Conservation (phyloP, 805 yeast genomes). For the Wickerhamomyces tratensis region DNA sequence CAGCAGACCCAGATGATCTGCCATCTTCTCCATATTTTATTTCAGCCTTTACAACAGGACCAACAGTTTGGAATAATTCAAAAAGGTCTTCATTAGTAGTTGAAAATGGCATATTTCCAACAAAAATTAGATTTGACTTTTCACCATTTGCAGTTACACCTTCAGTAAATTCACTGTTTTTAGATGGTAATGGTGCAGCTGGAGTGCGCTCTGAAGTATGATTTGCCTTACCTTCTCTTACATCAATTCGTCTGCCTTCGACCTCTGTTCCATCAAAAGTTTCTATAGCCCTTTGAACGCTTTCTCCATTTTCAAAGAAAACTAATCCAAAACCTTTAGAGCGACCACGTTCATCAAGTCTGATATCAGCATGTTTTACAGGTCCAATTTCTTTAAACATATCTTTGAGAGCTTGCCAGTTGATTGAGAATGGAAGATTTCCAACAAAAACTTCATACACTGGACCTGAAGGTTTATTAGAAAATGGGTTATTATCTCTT, state of each 20-base stretch:
- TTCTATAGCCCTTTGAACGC: slow-evolving; percentile 63
- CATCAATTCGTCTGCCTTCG: slow-evolving; percentile 72
- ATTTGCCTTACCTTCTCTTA: slow-evolving; percentile 55
- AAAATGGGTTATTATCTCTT: slow-evolving; percentile 1
- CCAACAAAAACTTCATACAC: slow-evolving; percentile 59
- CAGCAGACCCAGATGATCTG: slow-evolving; percentile 76
- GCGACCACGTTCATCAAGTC: slow-evolving; percentile 54
- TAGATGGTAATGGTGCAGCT: slow-evolving; percentile 2
- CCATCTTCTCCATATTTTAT: slow-evolving; percentile 54
- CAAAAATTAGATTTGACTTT: slow-evolving; percentile 53
- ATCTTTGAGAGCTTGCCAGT: slow-evolving; percentile 83
- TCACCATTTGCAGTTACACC: slow-evolving; percentile 56
- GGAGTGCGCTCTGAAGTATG: slow-evolving; percentile 3
- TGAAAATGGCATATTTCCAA: slow-evolving; percentile 77
- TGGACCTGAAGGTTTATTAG: slow-evolving; percentile 23
- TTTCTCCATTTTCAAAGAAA: slow-evolving; percentile 52
- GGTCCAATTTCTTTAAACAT: slow-evolving; percentile 69
- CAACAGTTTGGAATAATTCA: slow-evolving; percentile 81
- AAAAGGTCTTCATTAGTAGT: slow-evolving; percentile 79
- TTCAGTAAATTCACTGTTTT: slow-evolving; percentile 49
- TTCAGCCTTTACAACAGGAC: slow-evolving; percentile 68
- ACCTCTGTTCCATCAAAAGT: slow-evolving; percentile 58
- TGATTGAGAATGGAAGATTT: slow-evolving; percentile 72
- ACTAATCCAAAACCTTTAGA: slow-evolving; percentile 87
- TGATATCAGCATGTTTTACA: slow-evolving; percentile 77